Conservation (phyloP, 441 rosid species). For the Isatis lusitanica region DNA sequence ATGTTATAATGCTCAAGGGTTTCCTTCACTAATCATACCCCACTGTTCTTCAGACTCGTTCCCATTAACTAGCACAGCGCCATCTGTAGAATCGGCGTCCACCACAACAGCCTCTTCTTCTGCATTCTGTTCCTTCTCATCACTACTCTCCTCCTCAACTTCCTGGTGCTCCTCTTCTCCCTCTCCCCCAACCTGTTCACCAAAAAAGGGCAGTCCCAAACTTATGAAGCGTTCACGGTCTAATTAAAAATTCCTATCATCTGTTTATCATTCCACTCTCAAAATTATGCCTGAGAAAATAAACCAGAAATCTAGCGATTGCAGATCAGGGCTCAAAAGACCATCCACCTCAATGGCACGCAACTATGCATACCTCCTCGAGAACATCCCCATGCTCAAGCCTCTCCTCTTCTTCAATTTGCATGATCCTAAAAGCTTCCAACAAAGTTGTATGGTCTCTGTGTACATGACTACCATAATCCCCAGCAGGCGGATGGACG, state of each 20-base stretch:
- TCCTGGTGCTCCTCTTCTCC: slow-evolving; percentile 43
- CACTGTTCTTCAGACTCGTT: slow-evolving; percentile 99
- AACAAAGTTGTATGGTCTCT: slow-evolving; percentile 70
- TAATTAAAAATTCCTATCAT: neutral
- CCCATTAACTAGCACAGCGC: slow-evolving; percentile 91
- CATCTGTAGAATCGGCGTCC: slow-evolving; percentile 92
- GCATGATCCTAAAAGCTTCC: slow-evolving; percentile 85
- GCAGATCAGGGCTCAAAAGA: neutral
- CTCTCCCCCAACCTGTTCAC: slow-evolving; percentile 51
- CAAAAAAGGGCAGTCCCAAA: neutral
- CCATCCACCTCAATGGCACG: slow-evolving; percentile 1
- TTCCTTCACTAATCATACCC: slow-evolving; percentile 95
- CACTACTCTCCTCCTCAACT: slow-evolving; percentile 62
- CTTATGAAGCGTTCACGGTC: neutral
- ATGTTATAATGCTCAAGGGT: slow-evolving; percentile 83
- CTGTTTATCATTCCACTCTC: neutral
- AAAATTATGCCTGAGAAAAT: neutral
- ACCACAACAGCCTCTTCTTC: slow-evolving; percentile 92
- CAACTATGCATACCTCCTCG: slow-evolving; percentile 55
- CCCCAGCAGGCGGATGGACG: slow-evolving; percentile 66
- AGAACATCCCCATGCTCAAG: slow-evolving; percentile 70
- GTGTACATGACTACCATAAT: slow-evolving; percentile 57
- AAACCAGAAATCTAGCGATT: neutral
- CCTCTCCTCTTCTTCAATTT: slow-evolving; percentile 69
- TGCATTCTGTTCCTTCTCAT: slow-evolving; percentile 61